Evolutionary conservation across 2,329 filamentous ascomycete species (phyloP).

Genomic region (Diaporthe capsici): DNA sequence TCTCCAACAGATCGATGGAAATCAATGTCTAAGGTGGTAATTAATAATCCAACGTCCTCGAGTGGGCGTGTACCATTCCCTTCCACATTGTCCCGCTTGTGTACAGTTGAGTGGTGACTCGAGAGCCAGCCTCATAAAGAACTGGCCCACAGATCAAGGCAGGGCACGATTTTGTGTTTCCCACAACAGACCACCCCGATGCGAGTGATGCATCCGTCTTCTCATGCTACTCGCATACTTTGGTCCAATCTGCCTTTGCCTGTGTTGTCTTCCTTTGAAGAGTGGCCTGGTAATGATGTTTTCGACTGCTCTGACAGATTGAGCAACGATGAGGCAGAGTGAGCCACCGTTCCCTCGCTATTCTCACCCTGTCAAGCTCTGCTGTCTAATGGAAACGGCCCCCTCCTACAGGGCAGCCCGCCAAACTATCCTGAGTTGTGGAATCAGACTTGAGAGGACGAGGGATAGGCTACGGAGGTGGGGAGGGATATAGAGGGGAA

Average conservation of each 20-base stretch:
- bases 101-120: background rate
- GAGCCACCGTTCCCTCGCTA: background rate
- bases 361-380: background rate
- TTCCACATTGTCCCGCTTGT: background rate
- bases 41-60: conserved; percentile 35
- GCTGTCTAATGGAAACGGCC: background rate
- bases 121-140: no score
- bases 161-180: no score
- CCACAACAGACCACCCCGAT: background rate
- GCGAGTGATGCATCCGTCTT: background rate
- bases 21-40: conserved; percentile 38
- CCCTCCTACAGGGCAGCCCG: background rate
- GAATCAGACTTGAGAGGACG: no score
- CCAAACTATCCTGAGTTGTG: no score
- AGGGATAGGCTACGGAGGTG: background rate
- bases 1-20: conserved; percentile 32
- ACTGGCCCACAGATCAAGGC: no score
- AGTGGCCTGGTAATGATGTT: no score
- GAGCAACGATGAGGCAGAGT: no score
- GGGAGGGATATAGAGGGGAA: background rate
- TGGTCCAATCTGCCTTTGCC: background rate
- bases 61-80: background rate
- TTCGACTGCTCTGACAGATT: background rate
- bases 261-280: background rate
- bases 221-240: background rate